Base-by-base conservation (phyloP, 345 rosid genomes). In the Eucalyptus curtisii region DNA sequence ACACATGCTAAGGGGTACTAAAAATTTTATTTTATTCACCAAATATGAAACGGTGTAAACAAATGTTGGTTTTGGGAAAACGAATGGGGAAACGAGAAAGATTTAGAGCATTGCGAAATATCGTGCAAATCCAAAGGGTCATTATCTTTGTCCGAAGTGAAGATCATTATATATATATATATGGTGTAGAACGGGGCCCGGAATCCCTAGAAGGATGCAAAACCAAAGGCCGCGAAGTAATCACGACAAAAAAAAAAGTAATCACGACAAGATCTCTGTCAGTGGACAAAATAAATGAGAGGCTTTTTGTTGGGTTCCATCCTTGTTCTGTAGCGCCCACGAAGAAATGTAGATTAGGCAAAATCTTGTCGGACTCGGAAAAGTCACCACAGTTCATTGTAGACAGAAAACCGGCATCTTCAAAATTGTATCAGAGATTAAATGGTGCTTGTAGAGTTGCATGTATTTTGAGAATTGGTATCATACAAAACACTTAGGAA, bases 401-500 rank as follows among this genome's bases (percentile, higher is more conserved):
- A 40, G 47, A 76, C 6, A 44, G 22, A n/a, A 30, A 61, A 24
- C 61, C 4, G 17, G 37, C 33, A 64, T 14, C 31, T 64, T 64
- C 76, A 7, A 64, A 64, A 64, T 15, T 33, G 37, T n/a, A 14
- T n/a, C 15, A 6, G 8, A 59, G 15, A 59, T 59, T 27, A 27
- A 59, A 59, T 27, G 17, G 68, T 12, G 68, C 16, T 61, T 4
- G 16, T 30, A 0, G 6, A 55, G 13, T 24, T 10, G 13, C 61
- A 55, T 55, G n/a, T n/a, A n/a, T n/a, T n/a, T 55, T 22, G 30
- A 55, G 13, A 55, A 55, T 24, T 55, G 30, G 6, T 55, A 2
- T 25, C 3, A 25, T 24, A 10, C 30, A 0, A 5, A 55, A 25
- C 1, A 1, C 30, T 55, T 55, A 2, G 30, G 4, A 22, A 55